phyloP scores from a whole-genome alignment of 331 rosid genomes.

The Quercus phellos region DNA sequence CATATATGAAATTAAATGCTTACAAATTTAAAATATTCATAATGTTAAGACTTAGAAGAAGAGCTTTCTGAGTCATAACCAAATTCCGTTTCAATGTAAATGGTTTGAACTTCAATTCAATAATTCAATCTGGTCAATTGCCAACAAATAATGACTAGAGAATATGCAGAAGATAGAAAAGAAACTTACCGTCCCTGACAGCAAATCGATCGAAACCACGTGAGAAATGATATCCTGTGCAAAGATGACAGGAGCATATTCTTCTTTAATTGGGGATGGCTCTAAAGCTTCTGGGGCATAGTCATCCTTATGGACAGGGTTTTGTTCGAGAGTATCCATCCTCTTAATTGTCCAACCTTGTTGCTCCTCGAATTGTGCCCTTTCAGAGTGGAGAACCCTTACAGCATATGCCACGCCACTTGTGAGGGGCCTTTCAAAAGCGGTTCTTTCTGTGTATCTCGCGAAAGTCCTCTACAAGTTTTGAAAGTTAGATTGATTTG shows the following conservation, averaged over 20 bases:
- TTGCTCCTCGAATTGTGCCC: constrained; percentile 91
- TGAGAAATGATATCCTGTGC: constrained; percentile 90
- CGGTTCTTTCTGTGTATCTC: constrained; percentile 83
- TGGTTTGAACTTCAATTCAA: neutral
- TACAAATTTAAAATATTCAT: neutral
- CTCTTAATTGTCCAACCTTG: constrained; percentile 96
- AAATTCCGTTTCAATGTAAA: neutral
- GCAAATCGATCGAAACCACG: constrained; percentile 74
- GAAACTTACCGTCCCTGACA: constrained; percentile 72
- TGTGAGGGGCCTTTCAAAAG: constrained; percentile 97
- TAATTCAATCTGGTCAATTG: neutral
- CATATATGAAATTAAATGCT: constrained; percentile 12
- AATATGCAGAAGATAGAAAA: constrained; percentile 10
- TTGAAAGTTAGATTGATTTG: constrained; percentile 32
- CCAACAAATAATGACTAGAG: constrained; percentile 1
- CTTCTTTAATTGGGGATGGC: constrained; percentile 71
- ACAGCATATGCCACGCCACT: constrained; percentile 99
- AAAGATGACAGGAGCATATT: constrained; percentile 95
- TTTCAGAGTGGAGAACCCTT: constrained; percentile 87
- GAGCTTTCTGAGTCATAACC: neutral
- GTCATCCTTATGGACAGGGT: constrained; percentile 72
- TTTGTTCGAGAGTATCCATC: constrained; percentile 77
- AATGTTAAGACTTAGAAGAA: neutral
- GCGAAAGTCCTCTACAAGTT: constrained; percentile 71
- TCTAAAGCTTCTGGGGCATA: constrained; percentile 63